Conservation (phyloP, 2,329 filamentous ascomycete genomes). For the Reticulascus tulasneorum region DNA sequence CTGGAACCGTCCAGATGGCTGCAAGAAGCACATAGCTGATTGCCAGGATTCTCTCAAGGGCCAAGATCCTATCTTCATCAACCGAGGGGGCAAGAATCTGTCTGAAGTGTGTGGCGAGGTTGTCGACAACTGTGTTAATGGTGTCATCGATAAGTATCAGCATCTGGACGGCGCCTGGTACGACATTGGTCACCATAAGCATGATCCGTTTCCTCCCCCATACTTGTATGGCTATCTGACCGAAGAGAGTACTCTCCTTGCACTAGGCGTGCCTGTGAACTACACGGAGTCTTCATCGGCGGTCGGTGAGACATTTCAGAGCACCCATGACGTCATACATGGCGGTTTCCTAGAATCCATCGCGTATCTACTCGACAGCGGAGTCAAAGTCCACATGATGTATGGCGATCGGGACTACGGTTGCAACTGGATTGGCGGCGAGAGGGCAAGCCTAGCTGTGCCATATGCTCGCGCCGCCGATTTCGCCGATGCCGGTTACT, state of each 20-base stretch:
- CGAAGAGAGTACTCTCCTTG: slow-evolving; percentile 42
- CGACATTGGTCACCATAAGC: slow-evolving; percentile 17
- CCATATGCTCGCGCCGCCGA: slow-evolving; percentile 17
- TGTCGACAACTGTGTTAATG: slow-evolving; percentile 9
- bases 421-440: slow-evolving; percentile 53
- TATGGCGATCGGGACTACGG: slow-evolving; percentile 50
- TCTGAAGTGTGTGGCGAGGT: slow-evolving; percentile 14
- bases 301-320: slow-evolving; percentile 5
- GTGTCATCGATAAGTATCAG: slow-evolving; percentile 11
- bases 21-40: slow-evolving; percentile 45
- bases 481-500: slow-evolving; percentile 51
- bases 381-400: slow-evolving; percentile 58
- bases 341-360: slow-evolving; percentile 40
- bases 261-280: slow-evolving; percentile 59
- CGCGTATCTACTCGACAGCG: slow-evolving; percentile 37
- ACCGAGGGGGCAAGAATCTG: slow-evolving; percentile 22
- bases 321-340: slow-evolving; percentile 26
- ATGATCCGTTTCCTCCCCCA: slow-evolving; percentile 13
- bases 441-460: slow-evolving; percentile 41
- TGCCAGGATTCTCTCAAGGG: slow-evolving; percentile 40
- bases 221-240: slow-evolving; percentile 15
- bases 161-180: slow-evolving; percentile 11
- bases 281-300: slow-evolving; percentile 31
- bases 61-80: slow-evolving; percentile 16
- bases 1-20: slow-evolving; percentile 37